These are phyloP conservation scores for Rickenella mellea DNA, from an alignment of 768 basidiomycete species.

Conservation along the genomic window DNA sequence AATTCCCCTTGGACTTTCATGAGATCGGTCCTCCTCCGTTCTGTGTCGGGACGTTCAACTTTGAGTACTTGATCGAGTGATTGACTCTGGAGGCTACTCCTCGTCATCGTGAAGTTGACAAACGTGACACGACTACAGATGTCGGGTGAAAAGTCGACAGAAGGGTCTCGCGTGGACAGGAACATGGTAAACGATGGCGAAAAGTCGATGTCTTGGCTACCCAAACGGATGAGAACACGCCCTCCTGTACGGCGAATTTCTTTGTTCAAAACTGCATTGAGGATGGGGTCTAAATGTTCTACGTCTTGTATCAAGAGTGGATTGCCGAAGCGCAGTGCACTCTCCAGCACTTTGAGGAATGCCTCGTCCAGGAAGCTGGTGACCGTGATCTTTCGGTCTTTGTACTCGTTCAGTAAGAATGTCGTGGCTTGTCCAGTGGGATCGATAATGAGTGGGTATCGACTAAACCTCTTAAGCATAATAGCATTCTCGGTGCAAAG, in stretches of 20 bases:
- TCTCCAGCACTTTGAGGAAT: constrained; percentile 97
- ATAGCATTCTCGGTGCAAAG: constrained; percentile 98
- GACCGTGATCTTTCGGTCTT: constrained; percentile 92
- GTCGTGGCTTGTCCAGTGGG: constrained; percentile 95
- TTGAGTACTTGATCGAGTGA: constrained; percentile 95
- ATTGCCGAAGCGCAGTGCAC: constrained; percentile 97
- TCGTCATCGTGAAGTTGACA: constrained; percentile 97
- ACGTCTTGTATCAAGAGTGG: constrained; percentile 97
- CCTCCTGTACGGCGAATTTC: constrained; percentile 95
- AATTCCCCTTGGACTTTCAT: constrained; percentile 99
- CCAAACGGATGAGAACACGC: constrained; percentile 91
- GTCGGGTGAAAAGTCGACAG: constrained; percentile 95
- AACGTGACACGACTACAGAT: constrained; percentile 96
- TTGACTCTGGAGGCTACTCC: constrained; percentile 96
- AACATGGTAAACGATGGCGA: constrained; percentile 99
- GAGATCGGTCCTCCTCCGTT: constrained; percentile 89
- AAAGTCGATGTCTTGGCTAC: constrained; percentile 98
- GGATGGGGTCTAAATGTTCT: constrained; percentile 92
- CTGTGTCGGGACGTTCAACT: constrained; percentile 93
- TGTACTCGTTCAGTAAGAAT: constrained; percentile 91
- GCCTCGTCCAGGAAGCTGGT: constrained; percentile 99
- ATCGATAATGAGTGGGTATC: constrained; percentile 96
- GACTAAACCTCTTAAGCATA: constrained; percentile 96
- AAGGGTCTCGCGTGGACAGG: constrained; percentile 93
- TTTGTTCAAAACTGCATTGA: constrained; percentile 94